These are phyloP conservation scores for Blastobotrys buckinghamii DNA, from an alignment of 1,139 yeast genomes.

Conservation along the genomic window DNA sequence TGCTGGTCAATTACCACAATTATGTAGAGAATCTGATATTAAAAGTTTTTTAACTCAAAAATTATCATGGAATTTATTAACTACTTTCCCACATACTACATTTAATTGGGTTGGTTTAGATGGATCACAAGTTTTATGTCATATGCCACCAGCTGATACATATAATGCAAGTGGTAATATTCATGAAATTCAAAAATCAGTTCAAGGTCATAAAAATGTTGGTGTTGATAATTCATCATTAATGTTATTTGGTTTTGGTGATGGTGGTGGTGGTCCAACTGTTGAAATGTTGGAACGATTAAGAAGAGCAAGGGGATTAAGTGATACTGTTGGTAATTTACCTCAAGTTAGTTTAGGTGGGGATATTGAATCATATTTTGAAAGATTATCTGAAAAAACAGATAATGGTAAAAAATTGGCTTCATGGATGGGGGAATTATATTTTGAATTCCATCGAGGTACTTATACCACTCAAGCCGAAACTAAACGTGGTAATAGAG, in stretches of 20 bases:
- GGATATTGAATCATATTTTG: slow-evolving; percentile 73
- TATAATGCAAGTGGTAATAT: slow-evolving; percentile 89
- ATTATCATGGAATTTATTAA: slow-evolving; percentile 89
- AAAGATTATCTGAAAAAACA: slow-evolving; percentile 54
- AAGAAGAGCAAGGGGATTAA: slow-evolving; percentile 82
- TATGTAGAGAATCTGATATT: slow-evolving; percentile 76
- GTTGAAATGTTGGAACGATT: slow-evolving; percentile 88
- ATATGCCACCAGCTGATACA: slow-evolving; percentile 95
- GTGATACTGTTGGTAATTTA: slow-evolving; percentile 69
- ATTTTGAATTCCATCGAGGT: slow-evolving; percentile 94
- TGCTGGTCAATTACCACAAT: slow-evolving; percentile 87
- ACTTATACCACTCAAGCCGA: slow-evolving; percentile 92
- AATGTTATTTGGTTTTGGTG: slow-evolving; percentile 86
- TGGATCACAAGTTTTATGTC: slow-evolving; percentile 84
- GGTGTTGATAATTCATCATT: slow-evolving; percentile 70
- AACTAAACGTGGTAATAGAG: slow-evolving; percentile 68
- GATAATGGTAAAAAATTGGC: slow-evolving; percentile 64
- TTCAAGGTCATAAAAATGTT: slow-evolving; percentile 72
- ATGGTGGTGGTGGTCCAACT: slow-evolving; percentile 98
- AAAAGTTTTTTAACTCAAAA: slow-evolving; percentile 81
- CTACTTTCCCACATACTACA: slow-evolving; percentile 76
- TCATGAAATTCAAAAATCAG: slow-evolving; percentile 81
- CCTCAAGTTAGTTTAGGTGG: slow-evolving; percentile 77
- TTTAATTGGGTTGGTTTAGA: slow-evolving; percentile 93
- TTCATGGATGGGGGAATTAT: slow-evolving; percentile 89